phyloP scores from a whole-genome alignment of 768 basidiomycete genomes.

The Hygrophorus pudorinus region DNA sequence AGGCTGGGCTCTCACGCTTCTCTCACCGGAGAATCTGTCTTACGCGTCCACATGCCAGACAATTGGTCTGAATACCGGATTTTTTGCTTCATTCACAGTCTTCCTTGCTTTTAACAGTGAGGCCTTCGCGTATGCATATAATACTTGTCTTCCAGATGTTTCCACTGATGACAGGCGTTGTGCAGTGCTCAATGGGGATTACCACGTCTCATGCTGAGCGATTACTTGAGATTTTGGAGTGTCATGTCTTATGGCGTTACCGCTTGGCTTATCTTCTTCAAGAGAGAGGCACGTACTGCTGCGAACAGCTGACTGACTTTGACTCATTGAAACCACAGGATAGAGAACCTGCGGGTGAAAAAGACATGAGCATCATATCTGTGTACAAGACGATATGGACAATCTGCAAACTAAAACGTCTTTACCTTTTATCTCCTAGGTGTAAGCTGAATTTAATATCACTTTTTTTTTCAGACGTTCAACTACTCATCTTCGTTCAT shows the following conservation, averaged over 20 bases:
- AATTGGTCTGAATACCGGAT: conserved; percentile 92
- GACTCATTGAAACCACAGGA: conserved; percentile 36
- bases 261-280: conserved; percentile 75
- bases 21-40: conserved; percentile 89
- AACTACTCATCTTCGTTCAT: conserved; percentile 77
- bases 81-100: conserved; percentile 93
- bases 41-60: conserved; percentile 99
- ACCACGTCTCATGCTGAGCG: conserved; percentile 58
- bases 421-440: conserved; percentile 15
- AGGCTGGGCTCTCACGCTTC: conserved; percentile 75
- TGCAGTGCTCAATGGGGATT: conserved; percentile 66
- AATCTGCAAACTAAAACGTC: conserved; percentile 86
- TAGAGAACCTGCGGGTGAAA: conserved; percentile 58
- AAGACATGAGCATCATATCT: conserved; percentile 81
- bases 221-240: conserved; percentile 84
- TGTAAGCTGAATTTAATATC: conserved; percentile 2
- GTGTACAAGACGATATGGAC: conserved; percentile 95
- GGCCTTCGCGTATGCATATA: conserved; percentile 61
- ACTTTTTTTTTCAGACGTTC: conserved; percentile 56
- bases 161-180: not conserved
- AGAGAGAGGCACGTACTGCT: conserved; percentile 63
- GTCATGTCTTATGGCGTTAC: conserved; percentile 78
- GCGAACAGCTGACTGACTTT: not conserved
- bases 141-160: not conserved
- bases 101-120: conserved; percentile 95